Percentiles rank a stretch among this genome's conserved stretches.
These are phyloP conservation scores for Candida sp. DNA, from an alignment of 1,139 yeast genomes.

Conservation along the genomic window DNA sequence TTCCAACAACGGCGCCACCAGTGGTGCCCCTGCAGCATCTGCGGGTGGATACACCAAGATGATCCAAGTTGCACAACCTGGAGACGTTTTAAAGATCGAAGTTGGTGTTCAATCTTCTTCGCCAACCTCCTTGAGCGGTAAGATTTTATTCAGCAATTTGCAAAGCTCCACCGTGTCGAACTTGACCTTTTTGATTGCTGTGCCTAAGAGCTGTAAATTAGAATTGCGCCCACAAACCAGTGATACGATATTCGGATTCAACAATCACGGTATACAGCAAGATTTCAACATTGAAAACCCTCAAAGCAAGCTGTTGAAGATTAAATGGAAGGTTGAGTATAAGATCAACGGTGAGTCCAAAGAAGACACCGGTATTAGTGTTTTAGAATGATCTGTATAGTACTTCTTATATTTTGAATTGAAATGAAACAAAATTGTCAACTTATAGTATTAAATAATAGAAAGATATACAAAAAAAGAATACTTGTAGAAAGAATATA, in stretches of 20 bases:
- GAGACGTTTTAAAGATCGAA: conserved; percentile 52
- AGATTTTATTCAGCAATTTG: conserved; percentile 47
- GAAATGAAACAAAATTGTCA: too few relatives aligned
- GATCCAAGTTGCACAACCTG: conserved; percentile 47
- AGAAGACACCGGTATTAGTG: conserved; percentile 62
- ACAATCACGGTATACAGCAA: conserved; percentile 63
- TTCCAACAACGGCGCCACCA: conserved; percentile 17
- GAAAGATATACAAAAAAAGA: too few relatives aligned
- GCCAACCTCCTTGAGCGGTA: conserved; percentile 46
- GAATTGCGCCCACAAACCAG: conserved; percentile 74
- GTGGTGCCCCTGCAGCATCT: not conserved
- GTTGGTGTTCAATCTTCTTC: conserved; percentile 45
- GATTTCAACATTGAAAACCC: conserved; percentile 61
- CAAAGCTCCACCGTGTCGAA: conserved; percentile 32
- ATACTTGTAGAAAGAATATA: too few relatives aligned
- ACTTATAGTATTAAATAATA: too few relatives aligned
- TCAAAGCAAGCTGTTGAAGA: conserved; percentile 54
- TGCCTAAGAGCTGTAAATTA: conserved; percentile 73
- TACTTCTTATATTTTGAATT: too few relatives aligned
- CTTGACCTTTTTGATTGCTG: conserved; percentile 78
- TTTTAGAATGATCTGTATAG: conserved; percentile 19
- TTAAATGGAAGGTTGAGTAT: conserved; percentile 83
- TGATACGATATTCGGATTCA: conserved; percentile 53
- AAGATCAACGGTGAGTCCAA: conserved; percentile 45
- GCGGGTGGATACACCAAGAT: conserved; percentile 16